Conservation (phyloP, 352 stramenopile species). For the Pythium coloratum region DNA sequence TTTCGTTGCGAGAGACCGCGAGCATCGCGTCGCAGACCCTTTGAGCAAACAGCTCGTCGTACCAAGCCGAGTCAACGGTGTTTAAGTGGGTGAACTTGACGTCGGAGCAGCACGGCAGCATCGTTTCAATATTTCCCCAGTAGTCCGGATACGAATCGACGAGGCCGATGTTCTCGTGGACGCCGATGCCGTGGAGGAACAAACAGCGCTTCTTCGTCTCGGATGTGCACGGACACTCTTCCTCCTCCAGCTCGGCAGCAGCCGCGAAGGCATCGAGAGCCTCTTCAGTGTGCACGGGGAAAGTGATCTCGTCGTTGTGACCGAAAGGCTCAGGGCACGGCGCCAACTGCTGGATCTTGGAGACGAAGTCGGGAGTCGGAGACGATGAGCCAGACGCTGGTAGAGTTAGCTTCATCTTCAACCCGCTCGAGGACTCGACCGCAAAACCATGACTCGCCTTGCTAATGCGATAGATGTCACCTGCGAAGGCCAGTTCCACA, state of each 20-base stretch:
- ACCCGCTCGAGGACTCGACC: background rate
- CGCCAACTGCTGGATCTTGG: background rate
- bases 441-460: background rate
- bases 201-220: slow-evolving; percentile 35
- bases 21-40: slow-evolving; percentile 27
- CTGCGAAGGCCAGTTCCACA: background rate
- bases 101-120: slow-evolving; percentile 30
- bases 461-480: background rate
- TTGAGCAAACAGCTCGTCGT: slow-evolving; percentile 25
- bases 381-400: background rate
- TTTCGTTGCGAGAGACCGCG: slow-evolving; percentile 16
- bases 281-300: background rate
- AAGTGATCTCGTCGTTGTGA: background rate
- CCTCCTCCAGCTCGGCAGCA: background rate
- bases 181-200: slow-evolving; percentile 49
- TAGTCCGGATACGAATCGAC: slow-evolving; percentile 28
- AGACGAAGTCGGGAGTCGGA: slow-evolving; percentile 5
- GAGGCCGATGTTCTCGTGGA: slow-evolving; percentile 28
- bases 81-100: slow-evolving; percentile 38
- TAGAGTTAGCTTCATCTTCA: slow-evolving; percentile 1
- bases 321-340: background rate
- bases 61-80: slow-evolving; percentile 33
- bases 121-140: slow-evolving; percentile 25
- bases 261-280: background rate
- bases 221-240: slow-evolving; percentile 17